Evolutionary conservation across 1,284 basidiomycete genomes (phyloP).

Genomic region (Papiliotrema nemorosa): DNA sequence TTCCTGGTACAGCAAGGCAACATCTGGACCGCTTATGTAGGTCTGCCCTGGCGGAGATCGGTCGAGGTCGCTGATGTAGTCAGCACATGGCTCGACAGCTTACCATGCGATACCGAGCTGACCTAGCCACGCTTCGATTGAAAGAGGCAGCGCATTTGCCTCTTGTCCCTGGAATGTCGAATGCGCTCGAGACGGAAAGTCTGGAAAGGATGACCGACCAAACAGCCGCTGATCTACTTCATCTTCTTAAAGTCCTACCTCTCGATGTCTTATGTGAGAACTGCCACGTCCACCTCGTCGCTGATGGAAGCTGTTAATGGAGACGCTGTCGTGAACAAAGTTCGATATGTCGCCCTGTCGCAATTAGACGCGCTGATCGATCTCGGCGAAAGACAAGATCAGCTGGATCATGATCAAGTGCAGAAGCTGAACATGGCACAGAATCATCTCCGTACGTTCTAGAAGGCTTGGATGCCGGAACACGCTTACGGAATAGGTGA

Average conservation of each 20-base stretch:
- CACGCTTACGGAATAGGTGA: background rate
- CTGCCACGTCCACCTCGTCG: too few species aligned
- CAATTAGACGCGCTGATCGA: slow-evolving; percentile 1
- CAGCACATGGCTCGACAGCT: slow-evolving; percentile 3
- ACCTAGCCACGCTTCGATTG: background rate
- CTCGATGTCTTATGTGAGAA: background rate
- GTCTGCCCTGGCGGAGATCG: background rate
- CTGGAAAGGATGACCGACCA: background rate
- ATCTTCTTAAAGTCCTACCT: background rate
- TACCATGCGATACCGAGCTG: slow-evolving; percentile 1
- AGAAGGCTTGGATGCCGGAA: background rate
- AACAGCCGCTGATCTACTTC: background rate
- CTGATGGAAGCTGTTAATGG: slow-evolving; percentile 1
- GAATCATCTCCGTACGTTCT: background rate
- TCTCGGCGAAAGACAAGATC: background rate
- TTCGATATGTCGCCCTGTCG: slow-evolving; percentile 1
- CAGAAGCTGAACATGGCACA: background rate
- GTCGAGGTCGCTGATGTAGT: background rate
- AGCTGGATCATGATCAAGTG: background rate
- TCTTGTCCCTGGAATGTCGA: background rate
- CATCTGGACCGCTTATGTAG: background rate
- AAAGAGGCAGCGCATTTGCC: background rate
- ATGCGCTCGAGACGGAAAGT: background rate
- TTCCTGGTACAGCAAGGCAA: slow-evolving; percentile 2
- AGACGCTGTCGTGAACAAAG: slow-evolving; percentile 4